Base-by-base conservation (phyloP, 2,329 filamentous ascomycete genomes). In the Penicillium sp. region DNA sequence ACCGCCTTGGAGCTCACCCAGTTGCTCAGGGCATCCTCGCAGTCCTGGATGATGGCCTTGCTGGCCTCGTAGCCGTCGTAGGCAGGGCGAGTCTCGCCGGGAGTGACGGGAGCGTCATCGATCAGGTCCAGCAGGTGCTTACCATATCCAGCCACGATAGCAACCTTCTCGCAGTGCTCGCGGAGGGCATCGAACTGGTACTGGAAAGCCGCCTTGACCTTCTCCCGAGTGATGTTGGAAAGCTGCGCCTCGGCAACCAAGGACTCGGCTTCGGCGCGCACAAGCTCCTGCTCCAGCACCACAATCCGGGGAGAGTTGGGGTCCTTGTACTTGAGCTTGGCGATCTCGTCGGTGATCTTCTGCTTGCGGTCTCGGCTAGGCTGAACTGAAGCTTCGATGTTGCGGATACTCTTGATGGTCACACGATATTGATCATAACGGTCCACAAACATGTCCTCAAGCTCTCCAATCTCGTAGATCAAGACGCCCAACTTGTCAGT, bases 281-380 rank as follows among this genome's bases (percentile, higher is more conserved):
- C 93, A 50, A 98, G 87, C 73, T 98, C 93, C 73, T 98, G 93
- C 75, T 98, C 93, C 47, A 98, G 84, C 36, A 98, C 90, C 49
- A 96, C 90, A 61, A 98, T 96, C 75, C 90, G 93, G 55, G 91
- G 90, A 33, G 90, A 96, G 76, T 95, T 95, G 59, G 93, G 93
- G 73, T 98, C 93, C 78, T 98, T 98, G 83, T 97, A 98, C 74
- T 98, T 98, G 63, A 98, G 82, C 72, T 97, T 91, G 43, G 93
- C 91, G 62, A 98, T 98, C 69, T 97, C 89, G 69, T 98, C 93
- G 63, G 89, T 95, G 66, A 98, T 97, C 76, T 97, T 98, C 72
- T 97, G 91, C 78, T 98, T 98, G 72, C 93, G 88, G 74, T 98
- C 93, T 74, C 93, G 83, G 77, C 90, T 96, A 48, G 93, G 93